A percentile compares a stretch with the other conserved stretches of the same genome.
Evolutionary conservation across 148 eudicot genomes (phyloP).

Genomic region (Suaeda aralocaspica): DNA sequence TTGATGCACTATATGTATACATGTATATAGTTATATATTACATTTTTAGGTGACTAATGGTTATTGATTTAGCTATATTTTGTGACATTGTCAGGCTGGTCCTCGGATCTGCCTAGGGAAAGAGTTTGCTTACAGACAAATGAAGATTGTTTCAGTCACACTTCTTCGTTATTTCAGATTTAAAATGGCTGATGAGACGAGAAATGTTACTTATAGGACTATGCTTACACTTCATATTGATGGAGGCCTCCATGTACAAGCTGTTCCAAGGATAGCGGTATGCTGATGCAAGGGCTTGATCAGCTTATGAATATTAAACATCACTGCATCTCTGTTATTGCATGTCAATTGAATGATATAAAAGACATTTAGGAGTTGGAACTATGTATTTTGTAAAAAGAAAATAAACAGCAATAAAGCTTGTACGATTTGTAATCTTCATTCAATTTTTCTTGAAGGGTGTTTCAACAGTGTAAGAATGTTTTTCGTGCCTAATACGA

Average conservation of each 20-base stretch:
- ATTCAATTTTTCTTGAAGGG: too few relatives aligned
- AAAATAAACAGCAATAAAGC: too few relatives aligned
- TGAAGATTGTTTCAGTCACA: slow-evolving; percentile 64
- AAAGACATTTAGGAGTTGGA: too few relatives aligned
- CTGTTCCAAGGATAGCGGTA: slow-evolving; percentile 40
- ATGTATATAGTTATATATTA: too few relatives aligned
- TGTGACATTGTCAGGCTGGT: slow-evolving; percentile 50
- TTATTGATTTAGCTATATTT: background rate
- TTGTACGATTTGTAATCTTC: too few relatives aligned
- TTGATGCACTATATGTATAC: too few relatives aligned
- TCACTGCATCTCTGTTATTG: background rate
- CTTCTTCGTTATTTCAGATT: slow-evolving; percentile 50
- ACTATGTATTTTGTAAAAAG: too few relatives aligned
- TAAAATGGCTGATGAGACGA: slow-evolving; percentile 41
- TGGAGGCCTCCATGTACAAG: slow-evolving; percentile 61
- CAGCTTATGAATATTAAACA: background rate
- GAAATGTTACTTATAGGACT: slow-evolving; percentile 51
- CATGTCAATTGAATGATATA: too few relatives aligned
- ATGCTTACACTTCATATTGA: slow-evolving; percentile 71
- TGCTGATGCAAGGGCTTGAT: background rate
- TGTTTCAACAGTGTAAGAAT: too few relatives aligned
- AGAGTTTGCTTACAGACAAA: slow-evolving; percentile 84
- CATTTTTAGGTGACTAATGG: too few relatives aligned
- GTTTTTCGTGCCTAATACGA: too few relatives aligned
- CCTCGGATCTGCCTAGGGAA: slow-evolving; percentile 68